Evolutionary conservation across 1,284 basidiomycete genomes (phyloP), one percentile per base, ranked within the genome.

Genomic region (Heliocybe sulcata): DNA sequence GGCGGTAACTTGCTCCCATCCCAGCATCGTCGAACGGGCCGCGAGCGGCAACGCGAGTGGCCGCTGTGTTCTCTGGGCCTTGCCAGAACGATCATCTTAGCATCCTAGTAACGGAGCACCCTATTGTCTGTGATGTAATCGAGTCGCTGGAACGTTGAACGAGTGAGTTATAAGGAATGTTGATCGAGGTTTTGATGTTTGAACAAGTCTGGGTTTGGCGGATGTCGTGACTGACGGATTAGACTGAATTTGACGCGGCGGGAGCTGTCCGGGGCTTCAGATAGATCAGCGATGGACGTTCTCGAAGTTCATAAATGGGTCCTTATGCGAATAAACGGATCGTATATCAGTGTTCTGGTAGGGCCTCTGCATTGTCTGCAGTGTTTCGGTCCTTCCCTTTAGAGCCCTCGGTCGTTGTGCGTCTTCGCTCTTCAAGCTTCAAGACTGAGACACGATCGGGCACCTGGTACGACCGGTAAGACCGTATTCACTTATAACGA

Each of bases 1-100:
- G 69, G 88, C 89, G 20, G 89, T 91, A n/a, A 89, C 89, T 9
- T 87, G 84, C 62, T 89, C 87, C n/a, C 90, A 92, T 66, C 89
- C 90, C 0, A 83, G 66, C 56, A 71, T 89, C 22, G 74, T 86
- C 2, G 87, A 88, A 61, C 77, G 89, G 22, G 85, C 77, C 27
- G 88, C 77, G 1, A 89, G 80, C 54, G 89, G 88, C 35, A 92
- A 90, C 62, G 90, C 67, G 0, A 87, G 83, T 59, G 89, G 90
- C 20, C 76, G 85, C 53, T 90, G 88, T 64, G 79, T 88, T 12
- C 67, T 92, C n/a, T 92, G 89, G 90, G 87, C 82, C 19, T 82
- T 84, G 9, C 56, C 65, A 10, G 65, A 68, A 22, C 42, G 29
- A 60, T 56, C 9, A n/a, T 49, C 11, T 8, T 49, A 42, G 16